Evolutionary conservation across 805 yeast species (phyloP), one percentile per base, ranked within the genome.

Genomic region (Ogataea allantospora): DNA sequence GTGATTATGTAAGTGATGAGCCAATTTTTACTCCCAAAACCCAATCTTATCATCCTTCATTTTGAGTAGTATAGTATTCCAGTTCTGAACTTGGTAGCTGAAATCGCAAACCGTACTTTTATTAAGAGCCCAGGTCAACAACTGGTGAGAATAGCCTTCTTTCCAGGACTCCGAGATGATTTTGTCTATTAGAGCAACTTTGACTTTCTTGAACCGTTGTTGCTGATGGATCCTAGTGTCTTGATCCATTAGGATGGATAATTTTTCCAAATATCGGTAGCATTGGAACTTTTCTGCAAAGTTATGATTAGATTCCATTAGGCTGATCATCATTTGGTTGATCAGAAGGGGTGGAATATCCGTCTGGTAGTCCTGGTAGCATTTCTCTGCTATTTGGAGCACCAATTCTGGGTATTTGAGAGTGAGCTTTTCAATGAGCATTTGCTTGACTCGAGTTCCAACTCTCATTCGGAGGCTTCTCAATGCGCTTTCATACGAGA

Each of bases 291-390:
- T 57, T 6, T 47, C 50, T 2, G 30, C 39, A 27, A 51, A 44
- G 5, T 21, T 27, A 13, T 43, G 7, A 1, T 34, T 25, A 9
- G 51, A 40, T 5, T 42, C 26, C 13, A 57, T 37, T 3, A 55
- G 17, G 10, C 58, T 58, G 15, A 57, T 35, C 48, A 54, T 47
- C 8, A 46, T 35, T n/a, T 55, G 52, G 27, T 58, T 60, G 3
- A 57, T 33, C 21, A 58, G 31, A 2, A 35, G 19, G 3, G 48
- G 17, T 16, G 64, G 64, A 10, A 57, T 41, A 17, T 50, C 48
- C 8, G 42, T 38, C 3, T 42, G 32, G 35, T 54, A 59, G 32
- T 56, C 57, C 4, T 13, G 18, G 40, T 45, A 50, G 16, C 46
- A 39, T 27, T 47, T 42, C 3, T 38, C 14, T 0, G 53, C 31